Percentiles rank a stretch among this genome's conserved stretches.
Evolutionary conservation across 345 rosid genomes (phyloP).

Genomic region (Rhodamnia argentea): DNA sequence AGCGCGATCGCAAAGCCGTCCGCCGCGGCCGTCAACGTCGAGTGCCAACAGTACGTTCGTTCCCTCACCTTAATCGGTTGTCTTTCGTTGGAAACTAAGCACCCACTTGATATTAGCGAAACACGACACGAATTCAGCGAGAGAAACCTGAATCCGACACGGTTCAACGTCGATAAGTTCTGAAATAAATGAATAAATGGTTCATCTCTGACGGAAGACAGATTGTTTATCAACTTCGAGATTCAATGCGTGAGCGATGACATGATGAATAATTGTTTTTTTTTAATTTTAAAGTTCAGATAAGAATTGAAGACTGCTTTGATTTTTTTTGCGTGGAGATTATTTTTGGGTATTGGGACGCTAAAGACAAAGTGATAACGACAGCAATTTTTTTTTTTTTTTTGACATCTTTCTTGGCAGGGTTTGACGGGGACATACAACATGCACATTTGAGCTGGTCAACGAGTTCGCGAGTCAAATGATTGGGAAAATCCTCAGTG

Average conservation of each 20-base stretch:
- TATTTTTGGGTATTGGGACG: neutral
- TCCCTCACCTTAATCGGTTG: neutral
- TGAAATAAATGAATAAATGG: neutral
- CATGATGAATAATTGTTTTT: too few species aligned
- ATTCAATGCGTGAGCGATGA: too few species aligned
- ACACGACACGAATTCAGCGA: neutral
- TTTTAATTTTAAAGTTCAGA: too few species aligned
- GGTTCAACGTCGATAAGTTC: neutral
- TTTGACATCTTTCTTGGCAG: neutral
- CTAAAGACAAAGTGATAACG: neutral
- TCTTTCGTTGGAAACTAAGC: neutral
- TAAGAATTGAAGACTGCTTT: too few species aligned
- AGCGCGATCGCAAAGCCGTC: conserved; percentile 14
- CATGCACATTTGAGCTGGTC: neutral
- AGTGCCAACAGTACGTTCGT: conserved; percentile 28
- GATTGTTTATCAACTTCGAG: neutral
- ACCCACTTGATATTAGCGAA: neutral
- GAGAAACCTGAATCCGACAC: neutral
- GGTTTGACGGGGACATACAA: neutral
- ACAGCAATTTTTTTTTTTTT: neutral
- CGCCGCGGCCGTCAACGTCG: conserved; percentile 25
- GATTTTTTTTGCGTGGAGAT: neutral
- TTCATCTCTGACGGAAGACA: neutral
- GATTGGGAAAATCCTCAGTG: neutral
- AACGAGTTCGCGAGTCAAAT: neutral